Evolutionary conservation across 331 rosid genomes (phyloP).

Genomic region (Arachis monticola): DNA sequence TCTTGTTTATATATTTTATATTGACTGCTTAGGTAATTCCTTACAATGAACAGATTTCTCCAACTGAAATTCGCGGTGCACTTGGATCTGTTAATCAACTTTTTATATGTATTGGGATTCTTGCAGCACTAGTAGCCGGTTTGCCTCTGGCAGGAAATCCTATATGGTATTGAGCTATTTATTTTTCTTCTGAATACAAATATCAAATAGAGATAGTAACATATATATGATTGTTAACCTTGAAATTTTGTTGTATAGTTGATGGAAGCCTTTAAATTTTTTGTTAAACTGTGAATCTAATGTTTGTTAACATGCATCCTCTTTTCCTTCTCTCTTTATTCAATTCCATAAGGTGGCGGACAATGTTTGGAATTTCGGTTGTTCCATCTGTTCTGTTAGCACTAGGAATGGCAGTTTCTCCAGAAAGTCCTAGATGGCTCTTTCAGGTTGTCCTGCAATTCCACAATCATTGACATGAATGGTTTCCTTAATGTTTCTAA

Average conservation of each 20-base stretch:
- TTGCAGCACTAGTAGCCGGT: slow-evolving; percentile 80
- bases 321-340: slow-evolving; percentile 10
- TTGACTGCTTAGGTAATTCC: slow-evolving; percentile 10
- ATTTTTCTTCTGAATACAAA: neutral
- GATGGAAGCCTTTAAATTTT: too few species aligned
- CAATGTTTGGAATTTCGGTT: slow-evolving; percentile 83
- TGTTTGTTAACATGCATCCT: neutral
- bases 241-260: too few species aligned
- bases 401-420: slow-evolving; percentile 79
- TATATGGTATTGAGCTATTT: slow-evolving; percentile 55
- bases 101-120: slow-evolving; percentile 87
- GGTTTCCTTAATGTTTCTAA: neutral
- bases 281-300: too few species aligned
- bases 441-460: slow-evolving; percentile 62
- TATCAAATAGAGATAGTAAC: too few species aligned
- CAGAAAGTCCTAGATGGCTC: slow-evolving; percentile 97
- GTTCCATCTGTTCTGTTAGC: slow-evolving; percentile 82
- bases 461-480: neutral
- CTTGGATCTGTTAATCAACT: slow-evolving; percentile 91
- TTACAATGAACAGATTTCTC: slow-evolving; percentile 70
- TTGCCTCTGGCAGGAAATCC: slow-evolving; percentile 87
- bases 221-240: too few species aligned
- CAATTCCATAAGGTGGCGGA: slow-evolving; percentile 76
- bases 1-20: slow-evolving; percentile 12
- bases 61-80: slow-evolving; percentile 91